phyloP scores from a whole-genome alignment of 192 early-diverging fungal genomes.

The Coemansia sp. region DNA sequence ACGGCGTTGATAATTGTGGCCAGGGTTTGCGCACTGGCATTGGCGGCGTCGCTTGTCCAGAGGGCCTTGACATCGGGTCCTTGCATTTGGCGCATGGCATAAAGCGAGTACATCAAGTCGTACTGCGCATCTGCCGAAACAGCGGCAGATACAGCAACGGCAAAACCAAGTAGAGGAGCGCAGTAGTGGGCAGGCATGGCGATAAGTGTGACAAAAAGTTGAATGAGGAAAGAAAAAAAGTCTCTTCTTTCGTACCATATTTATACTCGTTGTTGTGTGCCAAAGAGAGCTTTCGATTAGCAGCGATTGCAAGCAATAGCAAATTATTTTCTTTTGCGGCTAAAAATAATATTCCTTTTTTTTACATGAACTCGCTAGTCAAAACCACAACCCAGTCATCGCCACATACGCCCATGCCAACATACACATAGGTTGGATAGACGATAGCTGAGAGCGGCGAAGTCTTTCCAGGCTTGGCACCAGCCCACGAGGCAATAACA shows the following conservation, averaged over 20 bases:
- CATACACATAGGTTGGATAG: conserved; percentile 2
- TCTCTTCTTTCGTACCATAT: background rate
- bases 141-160: background rate
- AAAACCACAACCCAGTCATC: conserved; percentile 8
- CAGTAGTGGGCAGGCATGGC: background rate
- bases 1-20: background rate
- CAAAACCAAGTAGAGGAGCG: background rate
- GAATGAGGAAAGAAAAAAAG: background rate
- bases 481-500: background rate
- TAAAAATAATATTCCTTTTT: background rate
- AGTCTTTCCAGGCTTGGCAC: background rate
- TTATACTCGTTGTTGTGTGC: background rate
- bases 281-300: conserved; percentile 1
- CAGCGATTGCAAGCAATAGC: background rate
- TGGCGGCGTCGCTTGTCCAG: background rate
- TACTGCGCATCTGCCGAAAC: conserved; percentile 12
- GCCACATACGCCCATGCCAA: conserved; percentile 11
- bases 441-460: conserved; percentile 3
- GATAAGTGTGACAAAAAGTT: background rate
- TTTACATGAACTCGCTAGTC: conserved; percentile 13
- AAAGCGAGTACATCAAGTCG: conserved; percentile 3
- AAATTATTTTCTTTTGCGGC: background rate
- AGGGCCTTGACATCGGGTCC: background rate
- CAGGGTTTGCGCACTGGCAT: background rate
- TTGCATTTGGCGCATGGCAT: background rate